Evolutionary conservation across 2,329 filamentous ascomycete species (phyloP).

Genomic region (Trichoderma lentiforme): DNA sequence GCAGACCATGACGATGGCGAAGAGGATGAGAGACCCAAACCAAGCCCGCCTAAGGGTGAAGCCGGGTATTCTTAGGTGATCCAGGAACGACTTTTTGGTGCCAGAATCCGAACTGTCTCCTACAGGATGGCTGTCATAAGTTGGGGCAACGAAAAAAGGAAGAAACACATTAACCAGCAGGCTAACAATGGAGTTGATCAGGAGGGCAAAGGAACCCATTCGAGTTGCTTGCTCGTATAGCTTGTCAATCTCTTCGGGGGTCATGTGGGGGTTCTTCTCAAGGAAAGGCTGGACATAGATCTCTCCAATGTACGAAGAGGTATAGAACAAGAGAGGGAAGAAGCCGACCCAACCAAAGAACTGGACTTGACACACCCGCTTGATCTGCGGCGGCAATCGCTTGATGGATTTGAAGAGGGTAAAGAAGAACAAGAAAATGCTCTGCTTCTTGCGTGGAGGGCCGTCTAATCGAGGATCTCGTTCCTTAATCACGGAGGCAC

Average conservation of each 20-base stretch:
- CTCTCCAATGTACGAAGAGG: conserved; percentile 88
- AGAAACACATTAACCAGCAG: conserved; percentile 77
- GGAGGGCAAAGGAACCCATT: conserved; percentile 81
- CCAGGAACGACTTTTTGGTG: conserved; percentile 44
- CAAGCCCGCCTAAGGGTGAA: conserved; percentile 86
- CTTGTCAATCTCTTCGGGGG: conserved; percentile 68
- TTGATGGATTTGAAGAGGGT: conserved; percentile 73
- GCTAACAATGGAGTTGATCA: conserved; percentile 84
- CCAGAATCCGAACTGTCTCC: conserved; percentile 32
- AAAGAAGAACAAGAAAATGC: conserved; percentile 74
- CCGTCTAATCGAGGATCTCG: conserved; percentile 75
- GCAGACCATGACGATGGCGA: conserved; percentile 74
- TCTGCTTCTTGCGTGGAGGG: conserved; percentile 56
- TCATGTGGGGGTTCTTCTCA: conserved; percentile 72
- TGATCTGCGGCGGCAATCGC: conserved; percentile 76
- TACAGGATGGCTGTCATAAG: conserved; percentile 56
- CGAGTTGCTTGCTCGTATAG: conserved; percentile 84
- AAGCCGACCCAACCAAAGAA: conserved; percentile 91
- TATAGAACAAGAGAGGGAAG: conserved; percentile 95
- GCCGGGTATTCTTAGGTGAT: conserved; percentile 69
- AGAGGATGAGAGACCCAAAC: conserved; percentile 81
- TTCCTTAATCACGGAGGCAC: conserved; percentile 67
- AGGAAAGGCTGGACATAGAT: conserved; percentile 86
- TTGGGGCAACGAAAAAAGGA: conserved; percentile 80
- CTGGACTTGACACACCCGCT: conserved; percentile 76